These are phyloP conservation scores for Fusarium nisikadoi DNA, from an alignment of 2,329 filamentous ascomycete genomes.

Conservation along the genomic window DNA sequence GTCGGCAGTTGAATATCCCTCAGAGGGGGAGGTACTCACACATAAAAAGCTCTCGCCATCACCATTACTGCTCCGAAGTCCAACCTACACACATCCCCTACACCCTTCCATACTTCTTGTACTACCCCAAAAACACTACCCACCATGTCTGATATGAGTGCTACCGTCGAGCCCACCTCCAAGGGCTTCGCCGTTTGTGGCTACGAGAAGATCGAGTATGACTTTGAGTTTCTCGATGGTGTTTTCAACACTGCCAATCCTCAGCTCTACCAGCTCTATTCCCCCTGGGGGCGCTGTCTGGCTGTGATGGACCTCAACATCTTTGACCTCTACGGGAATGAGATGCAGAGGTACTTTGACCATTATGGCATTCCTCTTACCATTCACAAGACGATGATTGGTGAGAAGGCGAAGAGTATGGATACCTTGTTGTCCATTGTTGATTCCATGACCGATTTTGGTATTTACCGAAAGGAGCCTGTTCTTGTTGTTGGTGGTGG, in stretches of 20 bases:
- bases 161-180: conserved; percentile 70
- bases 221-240: conserved; percentile 77
- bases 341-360: conserved; percentile 75
- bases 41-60: conserved; percentile 31
- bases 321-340: conserved; percentile 72
- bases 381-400: conserved; percentile 78
- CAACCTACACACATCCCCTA: conserved; percentile 22
- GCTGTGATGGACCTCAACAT: conserved; percentile 79
- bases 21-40: background rate
- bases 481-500: conserved; percentile 75
- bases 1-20: conserved; percentile 21
- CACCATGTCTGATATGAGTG: conserved; percentile 76
- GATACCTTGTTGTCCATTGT: conserved; percentile 75
- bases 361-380: conserved; percentile 70
- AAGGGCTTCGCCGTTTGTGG: conserved; percentile 76
- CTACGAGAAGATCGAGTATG: conserved; percentile 81
- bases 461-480: conserved; percentile 75
- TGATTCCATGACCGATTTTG: conserved; percentile 79
- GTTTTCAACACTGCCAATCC: conserved; percentile 70
- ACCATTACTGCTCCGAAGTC: background rate
- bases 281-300: conserved; percentile 71
- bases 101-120: background rate
- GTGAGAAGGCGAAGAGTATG: conserved; percentile 79
- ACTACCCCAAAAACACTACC: background rate
- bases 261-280: conserved; percentile 73